Evolutionary conservation across 2,329 filamentous ascomycete species (phyloP).

Genomic region (Cladophialophora chaetospira): DNA sequence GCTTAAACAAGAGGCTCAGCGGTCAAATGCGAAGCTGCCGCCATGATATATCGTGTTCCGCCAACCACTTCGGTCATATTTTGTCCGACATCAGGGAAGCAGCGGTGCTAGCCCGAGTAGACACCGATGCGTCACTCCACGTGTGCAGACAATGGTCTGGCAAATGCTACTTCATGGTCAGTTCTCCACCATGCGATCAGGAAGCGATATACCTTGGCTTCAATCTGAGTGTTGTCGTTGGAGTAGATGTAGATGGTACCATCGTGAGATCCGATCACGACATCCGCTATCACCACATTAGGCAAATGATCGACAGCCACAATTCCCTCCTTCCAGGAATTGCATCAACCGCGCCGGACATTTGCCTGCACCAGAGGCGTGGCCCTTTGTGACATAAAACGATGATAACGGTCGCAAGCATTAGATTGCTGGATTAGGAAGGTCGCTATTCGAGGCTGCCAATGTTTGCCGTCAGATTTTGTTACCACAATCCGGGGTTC

Average conservation of each 20-base stretch:
- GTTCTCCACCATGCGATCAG: neutral
- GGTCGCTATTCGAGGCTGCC: neutral
- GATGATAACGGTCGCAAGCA: neutral
- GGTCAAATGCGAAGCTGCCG: neutral
- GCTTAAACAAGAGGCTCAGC: neutral
- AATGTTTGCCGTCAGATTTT: neutral
- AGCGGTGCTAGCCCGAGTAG: neutral
- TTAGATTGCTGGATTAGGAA: neutral
- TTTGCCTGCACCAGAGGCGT: neutral
- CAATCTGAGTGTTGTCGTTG: neutral
- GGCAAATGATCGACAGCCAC: constrained; percentile 8
- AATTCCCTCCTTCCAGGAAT: constrained; percentile 4
- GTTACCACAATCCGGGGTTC: neutral
- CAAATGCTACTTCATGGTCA: neutral
- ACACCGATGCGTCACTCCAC: neutral
- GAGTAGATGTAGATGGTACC: constrained; percentile 12
- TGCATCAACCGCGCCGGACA: neutral
- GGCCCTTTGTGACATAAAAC: neutral
- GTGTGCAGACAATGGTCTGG: neutral
- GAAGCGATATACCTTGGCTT: neutral
- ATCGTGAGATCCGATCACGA: constrained; percentile 24
- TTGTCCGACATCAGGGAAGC: neutral
- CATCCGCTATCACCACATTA: constrained; percentile 21
- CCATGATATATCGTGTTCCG: neutral
- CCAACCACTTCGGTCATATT: neutral